A percentile compares a stretch with the other conserved stretches of the same genome.
phyloP scores from a whole-genome alignment of 768 basidiomycete genomes.

The Calvatia gigantea region DNA sequence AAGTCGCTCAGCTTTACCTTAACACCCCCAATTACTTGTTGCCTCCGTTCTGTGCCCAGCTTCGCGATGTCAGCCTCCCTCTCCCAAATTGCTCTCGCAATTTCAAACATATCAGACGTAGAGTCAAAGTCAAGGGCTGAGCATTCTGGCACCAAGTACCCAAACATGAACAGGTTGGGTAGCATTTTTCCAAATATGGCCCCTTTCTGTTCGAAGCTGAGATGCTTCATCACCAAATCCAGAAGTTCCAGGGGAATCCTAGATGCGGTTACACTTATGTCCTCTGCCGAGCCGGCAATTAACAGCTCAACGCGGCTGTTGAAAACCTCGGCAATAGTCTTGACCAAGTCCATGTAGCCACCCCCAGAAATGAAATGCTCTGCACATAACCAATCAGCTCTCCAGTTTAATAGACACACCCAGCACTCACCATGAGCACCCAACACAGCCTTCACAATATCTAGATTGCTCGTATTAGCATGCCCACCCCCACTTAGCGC shows the following conservation, averaged over 20 bases:
- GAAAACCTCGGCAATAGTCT: conserved; percentile 10
- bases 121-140: conserved; percentile 17
- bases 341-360: conserved; percentile 4
- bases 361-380: conserved; percentile 10
- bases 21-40: conserved; percentile 28
- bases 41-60: neutral
- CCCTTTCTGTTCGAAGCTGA: conserved; percentile 3
- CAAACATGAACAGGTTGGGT: conserved; percentile 45
- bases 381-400: neutral
- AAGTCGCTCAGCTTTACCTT: conserved; percentile 39
- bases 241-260: neutral
- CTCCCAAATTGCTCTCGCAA: conserved; percentile 33
- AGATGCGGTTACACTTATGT: neutral
- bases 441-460: conserved; percentile 36
- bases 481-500: conserved; percentile 22
- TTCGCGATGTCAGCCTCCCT: conserved; percentile 21
- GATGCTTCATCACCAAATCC: conserved; percentile 11
- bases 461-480: conserved; percentile 21
- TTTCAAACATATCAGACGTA: conserved; percentile 18
- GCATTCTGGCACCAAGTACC: conserved; percentile 41
- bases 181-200: conserved; percentile 25
- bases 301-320: conserved; percentile 5
- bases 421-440: conserved; percentile 35
- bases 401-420: neutral
- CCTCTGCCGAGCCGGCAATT: neutral